These are phyloP conservation scores for Phytophthora hybrid DNA, from an alignment of 352 stramenopile genomes.

Conservation along the genomic window DNA sequence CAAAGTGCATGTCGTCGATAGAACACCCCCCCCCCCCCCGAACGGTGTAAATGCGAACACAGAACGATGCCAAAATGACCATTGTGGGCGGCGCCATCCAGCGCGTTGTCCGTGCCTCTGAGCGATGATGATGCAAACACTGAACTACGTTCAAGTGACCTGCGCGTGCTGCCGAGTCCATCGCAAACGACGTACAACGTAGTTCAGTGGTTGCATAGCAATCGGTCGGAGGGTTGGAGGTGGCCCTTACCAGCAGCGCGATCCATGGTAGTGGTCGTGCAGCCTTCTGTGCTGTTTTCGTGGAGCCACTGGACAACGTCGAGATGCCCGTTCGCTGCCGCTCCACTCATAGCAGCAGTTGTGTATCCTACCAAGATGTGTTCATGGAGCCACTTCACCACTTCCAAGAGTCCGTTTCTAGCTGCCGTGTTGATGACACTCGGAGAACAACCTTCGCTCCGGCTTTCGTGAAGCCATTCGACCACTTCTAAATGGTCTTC, in stretches of 20 bases:
- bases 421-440: no score
- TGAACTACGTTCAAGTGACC: no score
- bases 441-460: no score
- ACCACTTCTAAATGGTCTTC: no score
- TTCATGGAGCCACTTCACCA: conserved; percentile 47
- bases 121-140: conserved; percentile 27
- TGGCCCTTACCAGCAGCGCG: conserved; percentile 43
- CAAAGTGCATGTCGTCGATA: conserved; percentile 43
- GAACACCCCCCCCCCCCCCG: conserved; percentile 38
- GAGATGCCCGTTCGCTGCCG: conserved; percentile 33
- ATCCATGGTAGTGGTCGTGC: conserved; percentile 41
- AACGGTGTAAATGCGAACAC: conserved; percentile 33
- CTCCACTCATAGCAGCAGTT: conserved; percentile 27
- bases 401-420: conserved; percentile 38
- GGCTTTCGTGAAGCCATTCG: no score
- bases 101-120: conserved; percentile 23
- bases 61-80: conserved; percentile 19
- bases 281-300: conserved; percentile 26
- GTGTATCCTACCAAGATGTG: conserved; percentile 26
- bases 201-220: no score
- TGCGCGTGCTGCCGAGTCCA: no score
- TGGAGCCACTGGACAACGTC: conserved; percentile 38
- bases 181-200: no score
- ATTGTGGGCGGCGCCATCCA: conserved; percentile 30
- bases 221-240: no score